phyloP scores from a whole-genome alignment of 352 stramenopile species.

The Phytophthora europaea region DNA sequence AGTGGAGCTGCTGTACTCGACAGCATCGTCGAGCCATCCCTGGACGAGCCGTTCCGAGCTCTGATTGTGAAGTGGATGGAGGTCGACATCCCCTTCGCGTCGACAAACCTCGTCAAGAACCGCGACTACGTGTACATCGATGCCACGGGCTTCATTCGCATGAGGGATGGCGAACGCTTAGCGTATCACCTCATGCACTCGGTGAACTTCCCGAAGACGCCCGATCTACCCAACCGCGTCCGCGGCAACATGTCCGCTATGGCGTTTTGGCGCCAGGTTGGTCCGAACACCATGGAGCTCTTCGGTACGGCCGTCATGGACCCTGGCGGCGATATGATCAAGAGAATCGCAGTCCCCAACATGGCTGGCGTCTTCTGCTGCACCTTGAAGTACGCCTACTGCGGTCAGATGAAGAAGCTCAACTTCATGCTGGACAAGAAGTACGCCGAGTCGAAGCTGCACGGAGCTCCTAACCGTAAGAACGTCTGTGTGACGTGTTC shows the following conservation, averaged over 20 bases:
- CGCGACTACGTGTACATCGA: slow-evolving; percentile 54
- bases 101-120: slow-evolving; percentile 44
- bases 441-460: slow-evolving; percentile 36
- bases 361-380: slow-evolving; percentile 37
- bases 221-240: slow-evolving; percentile 52
- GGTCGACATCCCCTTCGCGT: slow-evolving; percentile 54
- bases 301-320: slow-evolving; percentile 53
- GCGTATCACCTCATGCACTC: slow-evolving; percentile 51
- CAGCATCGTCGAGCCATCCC: slow-evolving; percentile 54
- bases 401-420: slow-evolving; percentile 51
- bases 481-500: slow-evolving; percentile 43
- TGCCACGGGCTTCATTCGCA: slow-evolving; percentile 29
- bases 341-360: slow-evolving; percentile 31
- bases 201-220: slow-evolving; percentile 44
- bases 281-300: slow-evolving; percentile 52
- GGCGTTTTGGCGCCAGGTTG: slow-evolving; percentile 56
- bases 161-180: slow-evolving; percentile 39
- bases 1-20: slow-evolving; percentile 61
- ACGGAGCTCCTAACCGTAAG: slow-evolving; percentile 28
- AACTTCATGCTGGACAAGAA: slow-evolving; percentile 50
- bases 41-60: slow-evolving; percentile 48
- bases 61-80: slow-evolving; percentile 56
- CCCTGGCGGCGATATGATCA: slow-evolving; percentile 43
- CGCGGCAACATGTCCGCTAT: slow-evolving; percentile 55
- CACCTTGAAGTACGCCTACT: slow-evolving; percentile 43